A percentile compares a stretch with the other conserved stretches of the same genome.
Evolutionary conservation across 768 basidiomycete genomes (phyloP).

Genomic region (Auricularia cornea): DNA sequence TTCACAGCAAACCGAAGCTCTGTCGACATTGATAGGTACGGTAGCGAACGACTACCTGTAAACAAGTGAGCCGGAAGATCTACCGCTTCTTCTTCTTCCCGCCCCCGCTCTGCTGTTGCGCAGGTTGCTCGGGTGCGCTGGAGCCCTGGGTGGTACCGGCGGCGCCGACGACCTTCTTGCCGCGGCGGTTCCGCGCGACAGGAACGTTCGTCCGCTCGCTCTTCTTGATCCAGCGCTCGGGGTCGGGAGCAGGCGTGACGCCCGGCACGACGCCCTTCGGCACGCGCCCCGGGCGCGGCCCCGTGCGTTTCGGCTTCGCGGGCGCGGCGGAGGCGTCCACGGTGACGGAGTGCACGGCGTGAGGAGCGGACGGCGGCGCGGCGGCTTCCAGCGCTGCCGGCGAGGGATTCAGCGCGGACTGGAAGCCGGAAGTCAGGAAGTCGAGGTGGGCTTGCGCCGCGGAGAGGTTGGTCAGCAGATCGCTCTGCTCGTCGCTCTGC

Average conservation of each 20-base stretch:
- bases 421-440: slow-evolving; percentile 67
- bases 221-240: slow-evolving; percentile 86
- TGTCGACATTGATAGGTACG: too few species aligned
- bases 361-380: slow-evolving; percentile 45
- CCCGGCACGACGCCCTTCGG: slow-evolving; percentile 71
- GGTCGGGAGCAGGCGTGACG: slow-evolving; percentile 75
- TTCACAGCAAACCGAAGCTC: too few species aligned
- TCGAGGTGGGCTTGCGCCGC: slow-evolving; percentile 78
- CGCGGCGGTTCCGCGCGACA: slow-evolving; percentile 33
- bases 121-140: slow-evolving; percentile 3
- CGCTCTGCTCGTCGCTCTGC: slow-evolving; percentile 82
- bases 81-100: slow-evolving; percentile 61
- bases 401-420: slow-evolving; percentile 52
- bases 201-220: slow-evolving; percentile 58
- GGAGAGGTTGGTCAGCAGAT: slow-evolving; percentile 76
- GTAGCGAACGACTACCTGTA: too few species aligned
- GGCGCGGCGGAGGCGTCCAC: slow-evolving; percentile 20
- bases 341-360: slow-evolving; percentile 17
- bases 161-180: slow-evolving; percentile 44
- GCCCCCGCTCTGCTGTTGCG: slow-evolving; percentile 24
- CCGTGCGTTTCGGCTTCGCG: slow-evolving; percentile 26
- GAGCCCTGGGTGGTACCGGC: slow-evolving; percentile 65
- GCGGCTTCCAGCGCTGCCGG: slow-evolving; percentile 53
- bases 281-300: slow-evolving; percentile 45
- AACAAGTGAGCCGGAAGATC: too few species aligned